Percentiles rank a stretch among this genome's conserved stretches.
phyloP scores from a whole-genome alignment of 2,329 filamentous ascomycete species.

The Cladosporium sp. region DNA sequence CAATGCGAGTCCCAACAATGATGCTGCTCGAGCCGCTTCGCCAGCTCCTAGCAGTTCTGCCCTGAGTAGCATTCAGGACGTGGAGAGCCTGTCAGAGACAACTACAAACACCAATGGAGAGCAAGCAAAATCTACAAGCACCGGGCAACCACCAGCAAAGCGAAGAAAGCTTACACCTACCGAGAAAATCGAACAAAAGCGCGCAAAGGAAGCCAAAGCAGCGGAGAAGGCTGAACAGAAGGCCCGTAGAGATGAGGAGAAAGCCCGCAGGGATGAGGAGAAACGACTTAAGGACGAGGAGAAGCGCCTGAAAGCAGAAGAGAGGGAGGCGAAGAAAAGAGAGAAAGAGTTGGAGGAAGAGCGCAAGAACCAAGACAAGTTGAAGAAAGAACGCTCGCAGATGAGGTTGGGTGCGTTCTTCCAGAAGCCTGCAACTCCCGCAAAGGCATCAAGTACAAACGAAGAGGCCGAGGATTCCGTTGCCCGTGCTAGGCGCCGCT shows the following conservation, averaged over 20 bases:
- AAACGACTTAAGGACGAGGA: constrained; percentile 23
- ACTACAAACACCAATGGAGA: constrained; percentile 13
- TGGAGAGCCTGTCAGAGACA: constrained; percentile 15
- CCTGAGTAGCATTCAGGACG: constrained; percentile 28
- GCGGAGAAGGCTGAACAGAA: constrained; percentile 39
- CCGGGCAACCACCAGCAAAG: constrained; percentile 34
- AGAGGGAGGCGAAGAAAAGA: constrained; percentile 38
- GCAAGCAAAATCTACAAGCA: background rate
- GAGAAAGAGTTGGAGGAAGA: constrained; percentile 32
- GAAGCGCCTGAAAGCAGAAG: constrained; percentile 37
- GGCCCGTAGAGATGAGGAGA: constrained; percentile 38
- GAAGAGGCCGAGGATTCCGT: constrained; percentile 26
- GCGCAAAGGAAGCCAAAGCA: constrained; percentile 37
- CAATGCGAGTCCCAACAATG: constrained; percentile 23
- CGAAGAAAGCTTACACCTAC: constrained; percentile 33
- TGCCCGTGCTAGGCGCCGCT: constrained; percentile 31
- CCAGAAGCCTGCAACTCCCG: constrained; percentile 33
- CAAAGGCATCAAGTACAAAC: constrained; percentile 23
- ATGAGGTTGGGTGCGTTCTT: constrained; percentile 43
- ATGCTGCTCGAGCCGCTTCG: constrained; percentile 21
- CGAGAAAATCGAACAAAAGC: constrained; percentile 38
- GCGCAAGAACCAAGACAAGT: constrained; percentile 26
- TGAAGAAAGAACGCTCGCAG: constrained; percentile 29
- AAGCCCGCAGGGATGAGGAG: constrained; percentile 30
- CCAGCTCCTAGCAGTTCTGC: constrained; percentile 31